These are phyloP conservation scores for Penicillium canariense DNA, from an alignment of 495 filamentous ascomycete genomes.

Conservation along the genomic window DNA sequence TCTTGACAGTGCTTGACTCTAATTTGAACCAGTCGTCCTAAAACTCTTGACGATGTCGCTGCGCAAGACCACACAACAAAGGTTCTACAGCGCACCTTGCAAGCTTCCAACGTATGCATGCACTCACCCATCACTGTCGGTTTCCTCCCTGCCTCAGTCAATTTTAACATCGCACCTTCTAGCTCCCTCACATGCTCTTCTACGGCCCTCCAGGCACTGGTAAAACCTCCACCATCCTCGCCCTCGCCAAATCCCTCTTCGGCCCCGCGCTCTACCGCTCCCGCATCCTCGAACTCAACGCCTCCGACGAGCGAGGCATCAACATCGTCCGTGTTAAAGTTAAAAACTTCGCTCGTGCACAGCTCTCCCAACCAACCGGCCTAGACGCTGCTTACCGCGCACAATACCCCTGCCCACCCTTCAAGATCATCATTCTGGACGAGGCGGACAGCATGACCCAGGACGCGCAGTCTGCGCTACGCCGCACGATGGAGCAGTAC, in stretches of 20 bases:
- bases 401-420: slow-evolving; percentile 90
- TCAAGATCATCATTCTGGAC: slow-evolving; percentile 97
- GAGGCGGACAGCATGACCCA: slow-evolving; percentile 99
- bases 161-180: neutral
- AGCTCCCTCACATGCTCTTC: slow-evolving; percentile 99
- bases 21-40: slow-evolving; percentile 68
- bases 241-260: slow-evolving; percentile 95
- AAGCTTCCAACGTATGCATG: slow-evolving; percentile 78
- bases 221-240: slow-evolving; percentile 98
- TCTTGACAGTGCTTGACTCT: neutral
- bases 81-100: slow-evolving; percentile 85
- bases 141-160: neutral
- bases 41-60: slow-evolving; percentile 88
- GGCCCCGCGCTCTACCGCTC: slow-evolving; percentile 91
- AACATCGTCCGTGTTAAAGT: slow-evolving; percentile 97
- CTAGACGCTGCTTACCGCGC: slow-evolving; percentile 62
- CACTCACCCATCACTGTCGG: neutral
- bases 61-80: slow-evolving; percentile 97
- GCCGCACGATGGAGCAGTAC: slow-evolving; percentile 97
- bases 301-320: slow-evolving; percentile 97
- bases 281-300: slow-evolving; percentile 96
- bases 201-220: slow-evolving; percentile 97
- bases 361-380: slow-evolving; percentile 76
- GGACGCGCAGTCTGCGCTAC: slow-evolving; percentile 88
- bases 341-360: slow-evolving; percentile 95